A percentile compares a stretch with the other conserved stretches of the same genome.
Evolutionary conservation across 1,284 basidiomycete genomes (phyloP).

Genomic region (Naganishia cerealis): DNA sequence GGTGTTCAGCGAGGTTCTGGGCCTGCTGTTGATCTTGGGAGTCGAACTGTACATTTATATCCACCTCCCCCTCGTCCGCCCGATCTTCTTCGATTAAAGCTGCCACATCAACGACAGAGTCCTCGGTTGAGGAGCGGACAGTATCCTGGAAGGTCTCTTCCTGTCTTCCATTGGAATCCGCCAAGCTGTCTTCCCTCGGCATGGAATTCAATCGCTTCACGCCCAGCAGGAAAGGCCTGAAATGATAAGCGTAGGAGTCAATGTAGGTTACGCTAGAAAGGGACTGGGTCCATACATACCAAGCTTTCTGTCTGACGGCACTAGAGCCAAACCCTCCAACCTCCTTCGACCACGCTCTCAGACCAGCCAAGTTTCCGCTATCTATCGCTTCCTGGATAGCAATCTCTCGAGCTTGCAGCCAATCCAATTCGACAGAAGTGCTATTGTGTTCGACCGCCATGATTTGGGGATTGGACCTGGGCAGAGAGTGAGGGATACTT

Average conservation of each 20-base stretch:
- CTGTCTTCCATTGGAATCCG: background rate
- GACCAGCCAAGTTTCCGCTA: constrained; percentile 39
- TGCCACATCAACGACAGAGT: constrained; percentile 14
- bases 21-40: constrained; percentile 23
- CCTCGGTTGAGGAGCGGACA: background rate
- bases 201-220: background rate
- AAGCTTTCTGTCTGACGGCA: constrained; percentile 43
- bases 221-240: constrained; percentile 31
- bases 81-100: constrained; percentile 19
- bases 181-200: background rate
- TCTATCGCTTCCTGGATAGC: constrained; percentile 43
- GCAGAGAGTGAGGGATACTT: background rate
- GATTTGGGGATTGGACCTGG: background rate
- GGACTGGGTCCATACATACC: constrained; percentile 42
- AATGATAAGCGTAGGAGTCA: background rate
- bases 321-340: constrained; percentile 51
- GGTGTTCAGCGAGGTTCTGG: constrained; percentile 48
- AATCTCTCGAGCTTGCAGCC: constrained; percentile 41
- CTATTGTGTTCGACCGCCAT: background rate
- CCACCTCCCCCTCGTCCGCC: constrained; percentile 6
- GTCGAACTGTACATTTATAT: background rate
- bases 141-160: background rate
- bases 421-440: constrained; percentile 31
- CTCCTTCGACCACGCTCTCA: constrained; percentile 44
- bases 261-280: constrained; percentile 11